Base-by-base conservation (phyloP, 2,329 filamentous ascomycete genomes). In the Epicoccum sorghinum region DNA sequence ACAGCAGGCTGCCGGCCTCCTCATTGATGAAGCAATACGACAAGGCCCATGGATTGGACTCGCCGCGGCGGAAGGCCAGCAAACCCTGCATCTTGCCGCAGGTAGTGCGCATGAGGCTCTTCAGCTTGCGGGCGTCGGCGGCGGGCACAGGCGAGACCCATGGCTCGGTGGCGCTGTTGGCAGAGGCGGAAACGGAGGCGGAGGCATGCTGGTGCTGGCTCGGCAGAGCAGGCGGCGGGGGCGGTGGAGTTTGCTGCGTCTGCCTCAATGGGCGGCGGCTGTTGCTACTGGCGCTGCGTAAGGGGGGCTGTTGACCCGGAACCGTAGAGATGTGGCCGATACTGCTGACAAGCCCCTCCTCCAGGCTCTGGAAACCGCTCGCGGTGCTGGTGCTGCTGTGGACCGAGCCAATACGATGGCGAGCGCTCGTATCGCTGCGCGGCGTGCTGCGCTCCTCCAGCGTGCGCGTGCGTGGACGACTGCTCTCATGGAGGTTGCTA, bases 1-100 rank as follows among this genome's bases (percentile, higher is more conserved):
- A 89, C 78, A 93, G 86, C 58, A 95, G 76, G 61, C 86, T 87
- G 2, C 89, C 90, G 54, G 83, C 85, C 41, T 90, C 87, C 54
- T 91, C 88, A 57, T 93, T 88, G 58, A 95, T 90, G 67, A 87
- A 91, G 69, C 88, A 89, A 58, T 88, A 84, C n/a, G 89, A 89
- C 30, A 80, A 75, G 52, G 83, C 81, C 90, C 90, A 95, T 1
- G 82, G 79, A 13, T 82, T 85, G 23, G 79, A 78, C 12, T 81
- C 79, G 33, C 86, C 84, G 38, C 80, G 80, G 64, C 89, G 85
- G 69, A 90, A 93, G 59, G 90, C 87, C 27, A 92, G 80, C 61
- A 88, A 86, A 51, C 90, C 90, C 65, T 86, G 87, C 90, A 93
- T 95, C 61, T 87, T 84, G 25, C 91, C 90, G 66, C 88, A 89